Conservation (phyloP, 2,329 filamentous ascomycete species). For the Eutypa lata region DNA sequence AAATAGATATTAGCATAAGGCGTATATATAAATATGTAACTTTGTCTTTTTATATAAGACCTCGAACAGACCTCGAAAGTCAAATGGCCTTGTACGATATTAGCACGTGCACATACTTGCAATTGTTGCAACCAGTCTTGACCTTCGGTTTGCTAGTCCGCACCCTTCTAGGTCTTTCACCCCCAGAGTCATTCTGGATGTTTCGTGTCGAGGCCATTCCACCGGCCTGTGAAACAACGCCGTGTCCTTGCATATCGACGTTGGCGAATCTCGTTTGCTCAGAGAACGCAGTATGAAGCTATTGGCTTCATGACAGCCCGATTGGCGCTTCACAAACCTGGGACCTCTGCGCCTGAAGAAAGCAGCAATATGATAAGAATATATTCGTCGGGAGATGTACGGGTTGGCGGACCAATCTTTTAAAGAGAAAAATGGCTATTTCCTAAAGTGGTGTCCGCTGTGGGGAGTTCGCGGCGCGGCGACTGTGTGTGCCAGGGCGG, state of each 20-base stretch:
- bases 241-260: slow-evolving; percentile 8
- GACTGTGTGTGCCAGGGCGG: background rate
- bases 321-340: background rate
- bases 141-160: slow-evolving; percentile 59
- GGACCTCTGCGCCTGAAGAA: background rate
- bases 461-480: background rate
- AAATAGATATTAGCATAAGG: slow-evolving; percentile 13
- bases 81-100: background rate
- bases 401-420: background rate
- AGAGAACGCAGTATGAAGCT: background rate
- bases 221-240: slow-evolving; percentile 4
- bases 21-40: slow-evolving; percentile 2
- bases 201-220: slow-evolving; percentile 6
- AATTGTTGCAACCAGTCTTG: slow-evolving; percentile 64
- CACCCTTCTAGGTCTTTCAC: slow-evolving; percentile 38
- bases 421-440: background rate
- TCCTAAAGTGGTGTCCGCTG: background rate
- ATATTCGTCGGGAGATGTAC: no score
- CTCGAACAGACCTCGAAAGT: background rate
- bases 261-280: slow-evolving; percentile 4
- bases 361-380: no score
- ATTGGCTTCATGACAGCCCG: slow-evolving; percentile 11
- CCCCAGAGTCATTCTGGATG: slow-evolving; percentile 14
- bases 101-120: slow-evolving; percentile 54
- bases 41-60: background rate